Base-by-base conservation (phyloP, 2,329 filamentous ascomycete genomes). In the Cyphellophora attinorum region DNA sequence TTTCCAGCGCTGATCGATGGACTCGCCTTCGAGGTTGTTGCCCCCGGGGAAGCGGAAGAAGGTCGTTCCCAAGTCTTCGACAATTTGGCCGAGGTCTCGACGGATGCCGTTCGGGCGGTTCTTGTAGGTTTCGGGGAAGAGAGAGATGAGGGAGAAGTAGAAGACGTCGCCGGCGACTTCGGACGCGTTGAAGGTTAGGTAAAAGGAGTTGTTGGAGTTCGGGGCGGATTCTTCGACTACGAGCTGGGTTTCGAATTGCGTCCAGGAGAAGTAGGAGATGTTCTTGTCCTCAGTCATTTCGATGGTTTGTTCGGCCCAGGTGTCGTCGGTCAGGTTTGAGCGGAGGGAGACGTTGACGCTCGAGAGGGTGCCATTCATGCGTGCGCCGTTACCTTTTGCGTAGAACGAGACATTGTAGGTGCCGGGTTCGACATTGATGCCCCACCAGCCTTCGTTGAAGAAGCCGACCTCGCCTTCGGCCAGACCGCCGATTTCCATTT, bases 61-160 rank as follows among this genome's bases (percentile, higher is more conserved):
- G 40, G 51, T 57, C 47, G 64, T 56, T 29, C 59, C 59, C 40
- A 64, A 50, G 28, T 55, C 60, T 18, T 53, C 52, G 29, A 66
- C 53, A 11, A 61, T 60, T 40, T 72, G 57, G 31, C 64, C 66
- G 29, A 72, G 54, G 37, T 72, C 68, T 21, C 60, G 53, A 6
- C 68, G 58, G 27, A 71, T 51, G 12, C 69, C 69, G 45, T 73
- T 72, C 34, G 60, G 59, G 12, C 68, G 58, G 40, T 62, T 49
- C 33, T 70, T 71, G 60, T 66, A 73, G 1, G 69, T 73, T 4
- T 68, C 67, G 2, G 67, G 67, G 51, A 72, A 73, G 23, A 73
- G 50, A 32, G 62, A 67, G 40, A 73, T 65, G 12, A 73, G 51
- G 39, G 67, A 65, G 52, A 74, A 71, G 45, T 70, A 61, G 6